phyloP scores from a whole-genome alignment of 139 green algal genomes.

The Haematococcus lacustris region DNA sequence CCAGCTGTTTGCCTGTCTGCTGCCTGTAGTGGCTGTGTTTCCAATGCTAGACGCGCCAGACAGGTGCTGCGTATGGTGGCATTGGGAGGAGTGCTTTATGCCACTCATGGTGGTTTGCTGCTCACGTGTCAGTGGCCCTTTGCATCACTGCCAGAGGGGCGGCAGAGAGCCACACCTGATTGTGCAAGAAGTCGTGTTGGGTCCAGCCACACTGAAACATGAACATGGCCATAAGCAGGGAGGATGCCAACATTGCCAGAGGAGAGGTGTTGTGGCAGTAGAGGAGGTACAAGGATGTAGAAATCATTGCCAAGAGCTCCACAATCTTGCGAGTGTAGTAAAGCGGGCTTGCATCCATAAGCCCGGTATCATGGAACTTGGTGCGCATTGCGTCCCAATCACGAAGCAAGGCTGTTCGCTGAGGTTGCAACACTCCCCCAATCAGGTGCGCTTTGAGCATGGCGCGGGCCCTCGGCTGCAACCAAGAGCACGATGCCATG shows the following conservation, averaged over 20 bases:
- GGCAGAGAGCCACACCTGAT: slow-evolving; percentile 31
- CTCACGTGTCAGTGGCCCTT: too few relatives aligned
- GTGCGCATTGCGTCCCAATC: slow-evolving; percentile 52
- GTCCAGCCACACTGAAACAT: slow-evolving; percentile 56
- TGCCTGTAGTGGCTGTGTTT: too few relatives aligned
- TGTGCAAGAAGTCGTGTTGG: slow-evolving; percentile 64
- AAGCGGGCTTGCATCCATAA: slow-evolving; percentile 41
- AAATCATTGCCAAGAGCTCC: neutral
- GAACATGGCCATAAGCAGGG: slow-evolving; percentile 50
- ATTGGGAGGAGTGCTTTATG: too few relatives aligned
- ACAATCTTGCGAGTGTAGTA: slow-evolving; percentile 54
- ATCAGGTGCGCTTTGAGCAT: slow-evolving; percentile 40
- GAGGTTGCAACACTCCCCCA: slow-evolving; percentile 19
- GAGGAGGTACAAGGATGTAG: slow-evolving; percentile 15
- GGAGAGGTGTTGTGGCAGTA: neutral
- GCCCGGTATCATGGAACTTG: slow-evolving; percentile 32
- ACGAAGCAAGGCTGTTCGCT: slow-evolving; percentile 20
- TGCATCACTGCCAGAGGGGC: too few relatives aligned
- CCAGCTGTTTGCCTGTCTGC: too few relatives aligned
- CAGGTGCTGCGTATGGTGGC: too few relatives aligned
- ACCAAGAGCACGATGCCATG: too few relatives aligned
- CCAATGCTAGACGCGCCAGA: too few relatives aligned
- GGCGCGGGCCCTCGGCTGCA: too few relatives aligned
- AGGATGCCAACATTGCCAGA: slow-evolving; percentile 12
- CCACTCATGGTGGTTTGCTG: too few relatives aligned